Base-by-base conservation (phyloP, 352 stramenopile genomes). In the Phytophthora meadii region DNA sequence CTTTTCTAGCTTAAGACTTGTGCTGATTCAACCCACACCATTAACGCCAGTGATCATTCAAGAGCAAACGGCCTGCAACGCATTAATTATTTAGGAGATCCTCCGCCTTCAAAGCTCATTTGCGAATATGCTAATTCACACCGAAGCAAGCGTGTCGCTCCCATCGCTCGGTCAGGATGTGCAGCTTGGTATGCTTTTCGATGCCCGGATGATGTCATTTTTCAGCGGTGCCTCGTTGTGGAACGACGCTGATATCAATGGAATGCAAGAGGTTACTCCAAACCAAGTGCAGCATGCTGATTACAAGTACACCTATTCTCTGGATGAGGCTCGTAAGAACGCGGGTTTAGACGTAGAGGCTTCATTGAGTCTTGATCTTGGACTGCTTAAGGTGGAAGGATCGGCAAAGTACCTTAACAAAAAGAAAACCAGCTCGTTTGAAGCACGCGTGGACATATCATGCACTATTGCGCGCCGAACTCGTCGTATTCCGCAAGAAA, bases 161-260 rank as follows among this genome's bases (percentile, higher is more conserved):
- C 41, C 41, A 28, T 17, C 41, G 6, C 41, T 47, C n/a, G 41
- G 41, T 9, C 41, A 27, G 15, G 17, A 47, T 27, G 41, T 47
- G 41, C 41, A 47, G 19, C 41, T 47, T 15, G 41, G 41, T 25
- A 47, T 47, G 41, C 41, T 47, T 17, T 47, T 28, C 17, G 41
- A 47, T 14, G 41, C 12, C 19, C 41, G 41, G 8, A 47, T 7
- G 12, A 30, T 22, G 17, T 47, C 45, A 9, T 51, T 51, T 19
- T 51, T 51, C 24, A 37, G 45, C 9, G 45, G 45, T 36, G 22
- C 3, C 10, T 51, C 45, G 24, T 10, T 51, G 45, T 37, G 25
- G 27, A 37, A 22, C 19, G 24, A 51, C 45, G 45, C 12, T 15
- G 24, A 51, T 11, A 37, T 37, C 25, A 47, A 47, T 22, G 19